Percentiles rank a stretch among this genome's conserved stretches.
phyloP scores from a whole-genome alignment of 805 yeast species.

The Kockiozyma suomiensis region DNA sequence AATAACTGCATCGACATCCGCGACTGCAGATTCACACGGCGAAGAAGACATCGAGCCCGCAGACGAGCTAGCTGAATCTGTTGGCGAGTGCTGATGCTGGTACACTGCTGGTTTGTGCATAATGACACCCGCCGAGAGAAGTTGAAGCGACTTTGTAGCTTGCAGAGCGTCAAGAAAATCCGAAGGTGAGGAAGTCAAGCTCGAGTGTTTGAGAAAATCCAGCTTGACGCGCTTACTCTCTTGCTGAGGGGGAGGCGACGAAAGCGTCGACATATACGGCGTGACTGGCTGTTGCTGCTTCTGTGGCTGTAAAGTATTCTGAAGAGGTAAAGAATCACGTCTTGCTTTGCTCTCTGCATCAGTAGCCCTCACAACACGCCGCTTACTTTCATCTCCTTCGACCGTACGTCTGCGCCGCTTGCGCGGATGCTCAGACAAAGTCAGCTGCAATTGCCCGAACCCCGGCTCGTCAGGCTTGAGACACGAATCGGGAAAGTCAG shows the following conservation, averaged over 20 bases:
- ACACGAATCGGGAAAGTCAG: constrained; percentile 63
- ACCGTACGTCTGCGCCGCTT: constrained; percentile 31
- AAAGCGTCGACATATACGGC: not conserved
- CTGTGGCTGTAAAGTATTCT: not conserved
- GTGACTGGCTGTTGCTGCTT: not conserved
- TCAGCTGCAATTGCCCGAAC: constrained; percentile 60
- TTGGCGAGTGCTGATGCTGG: constrained; percentile 40
- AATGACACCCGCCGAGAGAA: constrained; percentile 40
- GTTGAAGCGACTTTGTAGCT: constrained; percentile 49
- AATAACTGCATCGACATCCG: not conserved
- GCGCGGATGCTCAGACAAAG: constrained; percentile 31
- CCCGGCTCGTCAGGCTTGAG: constrained; percentile 61
- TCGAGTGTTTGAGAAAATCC: constrained; percentile 24
- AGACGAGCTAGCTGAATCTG: not conserved
- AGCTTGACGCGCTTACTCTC: constrained; percentile 25
- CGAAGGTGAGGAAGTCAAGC: constrained; percentile 36
- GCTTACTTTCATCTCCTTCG: not conserved
- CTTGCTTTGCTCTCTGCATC: not conserved
- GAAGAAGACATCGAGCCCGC: not conserved
- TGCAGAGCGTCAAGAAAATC: constrained; percentile 47
- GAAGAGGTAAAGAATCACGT: not conserved
- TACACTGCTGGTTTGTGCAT: constrained; percentile 40
- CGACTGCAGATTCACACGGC: not conserved
- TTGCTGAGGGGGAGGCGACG: not conserved
- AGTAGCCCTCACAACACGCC: not conserved